Evolutionary conservation across 148 eudicot genomes (phyloP).

Genomic region (Amaranthus cruentus): DNA sequence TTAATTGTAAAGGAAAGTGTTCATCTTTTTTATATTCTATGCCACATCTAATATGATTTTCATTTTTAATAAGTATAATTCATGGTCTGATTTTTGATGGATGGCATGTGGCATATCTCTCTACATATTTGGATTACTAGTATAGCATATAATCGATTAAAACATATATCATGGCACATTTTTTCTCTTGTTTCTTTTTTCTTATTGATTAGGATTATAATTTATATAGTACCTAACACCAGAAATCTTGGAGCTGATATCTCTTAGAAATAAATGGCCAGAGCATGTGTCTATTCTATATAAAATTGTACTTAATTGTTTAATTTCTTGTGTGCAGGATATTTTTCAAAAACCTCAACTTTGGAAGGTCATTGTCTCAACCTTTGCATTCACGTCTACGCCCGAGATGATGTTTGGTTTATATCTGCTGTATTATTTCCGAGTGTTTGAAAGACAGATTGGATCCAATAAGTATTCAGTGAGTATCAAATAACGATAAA

Average conservation of each 20-base stretch:
- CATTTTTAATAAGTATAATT: not conserved
- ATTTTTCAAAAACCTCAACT: constrained; percentile 68
- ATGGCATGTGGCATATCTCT: too few relatives aligned
- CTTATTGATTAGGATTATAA: not conserved
- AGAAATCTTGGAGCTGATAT: not conserved
- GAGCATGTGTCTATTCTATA: not conserved
- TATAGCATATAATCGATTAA: too few relatives aligned
- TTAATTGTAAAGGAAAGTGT: not conserved
- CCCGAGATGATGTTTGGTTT: constrained; percentile 87
- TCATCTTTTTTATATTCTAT: not conserved
- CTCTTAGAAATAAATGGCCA: not conserved
- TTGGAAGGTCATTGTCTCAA: constrained; percentile 79
- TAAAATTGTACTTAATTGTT: not conserved
- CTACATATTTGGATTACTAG: too few relatives aligned
- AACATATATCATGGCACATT: not conserved
- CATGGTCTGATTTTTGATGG: not conserved
- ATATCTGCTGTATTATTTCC: constrained; percentile 85
- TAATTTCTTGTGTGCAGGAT: constrained; percentile 47
- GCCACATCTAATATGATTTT: not conserved
- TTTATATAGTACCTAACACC: not conserved
- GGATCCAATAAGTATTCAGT: constrained; percentile 94
- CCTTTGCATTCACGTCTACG: constrained; percentile 77
- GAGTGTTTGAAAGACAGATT: constrained; percentile 95
- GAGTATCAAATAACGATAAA: constrained; percentile 27
- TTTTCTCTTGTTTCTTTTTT: not conserved